Conservation (phyloP, 1,284 basidiomycete species). For the Cutaneotrichosporon sp. region DNA sequence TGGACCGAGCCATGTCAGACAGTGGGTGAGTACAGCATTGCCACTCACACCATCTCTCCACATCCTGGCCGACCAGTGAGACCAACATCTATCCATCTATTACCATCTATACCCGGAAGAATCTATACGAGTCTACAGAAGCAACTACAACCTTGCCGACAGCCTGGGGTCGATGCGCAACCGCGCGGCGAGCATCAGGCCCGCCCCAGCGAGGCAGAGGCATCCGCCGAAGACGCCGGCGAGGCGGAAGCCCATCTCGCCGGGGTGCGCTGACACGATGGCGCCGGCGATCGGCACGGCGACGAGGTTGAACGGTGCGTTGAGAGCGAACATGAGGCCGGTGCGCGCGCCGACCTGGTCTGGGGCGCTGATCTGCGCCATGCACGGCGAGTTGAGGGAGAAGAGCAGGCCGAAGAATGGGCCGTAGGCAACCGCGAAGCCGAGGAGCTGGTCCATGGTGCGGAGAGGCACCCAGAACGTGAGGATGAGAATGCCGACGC, state of each 20-base stretch:
- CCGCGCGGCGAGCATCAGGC: neutral
- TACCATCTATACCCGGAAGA: neutral
- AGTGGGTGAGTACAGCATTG: no score
- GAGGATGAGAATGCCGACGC: constrained; percentile 27
- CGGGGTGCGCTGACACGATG: constrained; percentile 24
- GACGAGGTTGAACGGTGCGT: constrained; percentile 37
- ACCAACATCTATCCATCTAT: neutral
- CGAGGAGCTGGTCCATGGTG: constrained; percentile 35
- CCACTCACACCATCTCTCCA: no score
- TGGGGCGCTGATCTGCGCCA: constrained; percentile 27
- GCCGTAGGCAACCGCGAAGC: constrained; percentile 47
- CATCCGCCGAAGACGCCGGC: constrained; percentile 2
- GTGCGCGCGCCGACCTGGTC: constrained; percentile 35
- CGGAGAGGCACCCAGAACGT: constrained; percentile 31
- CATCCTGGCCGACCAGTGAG: no score
- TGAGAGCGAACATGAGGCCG: constrained; percentile 30
- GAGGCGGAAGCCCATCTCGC: neutral
- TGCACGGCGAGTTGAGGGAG: constrained; percentile 31
- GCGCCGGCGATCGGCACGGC: constrained; percentile 50
- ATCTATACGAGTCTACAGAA: neutral
- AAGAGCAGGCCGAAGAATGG: constrained; percentile 37
- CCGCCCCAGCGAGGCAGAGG: neutral
- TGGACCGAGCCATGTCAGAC: no score
- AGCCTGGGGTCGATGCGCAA: neutral
- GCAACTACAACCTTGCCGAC: neutral